phyloP scores from a whole-genome alignment of 768 basidiomycete species.

The Tremella mesenterica region DNA sequence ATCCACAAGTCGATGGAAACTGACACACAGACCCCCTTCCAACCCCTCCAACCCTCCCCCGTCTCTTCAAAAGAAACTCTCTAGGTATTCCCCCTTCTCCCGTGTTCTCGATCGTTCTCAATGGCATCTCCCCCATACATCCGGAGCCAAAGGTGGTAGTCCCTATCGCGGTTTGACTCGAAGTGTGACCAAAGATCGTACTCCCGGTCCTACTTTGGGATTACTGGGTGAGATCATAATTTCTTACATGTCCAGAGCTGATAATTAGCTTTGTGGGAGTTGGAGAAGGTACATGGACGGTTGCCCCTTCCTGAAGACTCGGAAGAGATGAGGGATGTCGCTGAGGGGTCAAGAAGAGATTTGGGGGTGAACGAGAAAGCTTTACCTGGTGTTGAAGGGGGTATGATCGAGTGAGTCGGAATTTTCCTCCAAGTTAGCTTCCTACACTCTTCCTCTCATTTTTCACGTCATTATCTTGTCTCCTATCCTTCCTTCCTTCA shows the following conservation, averaged over 20 bases:
- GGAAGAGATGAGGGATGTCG: slow-evolving; percentile 57
- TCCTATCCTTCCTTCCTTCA: not conserved
- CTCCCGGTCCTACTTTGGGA: slow-evolving; percentile 62
- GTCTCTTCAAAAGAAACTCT: slow-evolving; percentile 48
- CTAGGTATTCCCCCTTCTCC: slow-evolving; percentile 53
- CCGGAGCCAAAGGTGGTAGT: slow-evolving; percentile 45
- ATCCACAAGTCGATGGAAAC: not conserved
- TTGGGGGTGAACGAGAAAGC: slow-evolving; percentile 56
- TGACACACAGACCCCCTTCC: slow-evolving; percentile 5
- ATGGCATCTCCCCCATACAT: slow-evolving; percentile 11
- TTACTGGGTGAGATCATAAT: slow-evolving; percentile 55
- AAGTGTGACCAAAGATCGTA: slow-evolving; percentile 72
- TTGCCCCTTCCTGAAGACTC: slow-evolving; percentile 53
- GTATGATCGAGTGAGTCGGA: slow-evolving; percentile 55
- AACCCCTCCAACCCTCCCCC: slow-evolving; percentile 10
- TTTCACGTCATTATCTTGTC: not conserved
- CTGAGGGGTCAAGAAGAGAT: slow-evolving; percentile 54
- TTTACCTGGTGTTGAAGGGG: slow-evolving; percentile 47
- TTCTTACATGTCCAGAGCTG: not conserved
- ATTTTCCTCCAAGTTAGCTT: not conserved
- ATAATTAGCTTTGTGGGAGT: slow-evolving; percentile 69
- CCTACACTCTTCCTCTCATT: not conserved
- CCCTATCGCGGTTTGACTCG: slow-evolving; percentile 62
- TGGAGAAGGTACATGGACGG: slow-evolving; percentile 55
- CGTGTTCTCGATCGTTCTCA: slow-evolving; percentile 15